Evolutionary conservation across 371 early-diverging fungal genomes (phyloP).

Genomic region (Rhizopus microsporus): DNA sequence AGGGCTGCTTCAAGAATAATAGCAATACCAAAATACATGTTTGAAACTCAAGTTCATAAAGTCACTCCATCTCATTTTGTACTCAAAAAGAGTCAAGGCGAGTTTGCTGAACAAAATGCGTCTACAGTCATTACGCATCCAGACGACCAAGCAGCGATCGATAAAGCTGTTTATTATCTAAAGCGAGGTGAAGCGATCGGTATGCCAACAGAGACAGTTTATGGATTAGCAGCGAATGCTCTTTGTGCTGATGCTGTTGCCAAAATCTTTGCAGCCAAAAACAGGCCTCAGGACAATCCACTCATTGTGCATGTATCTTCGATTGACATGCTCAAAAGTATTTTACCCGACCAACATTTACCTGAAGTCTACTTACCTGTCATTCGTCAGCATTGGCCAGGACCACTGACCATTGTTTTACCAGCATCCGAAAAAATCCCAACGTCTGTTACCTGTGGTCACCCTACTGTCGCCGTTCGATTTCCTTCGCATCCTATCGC

Average conservation of each 20-base stretch:
- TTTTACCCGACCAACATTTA: constrained; percentile 62
- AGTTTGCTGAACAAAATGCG: constrained; percentile 27
- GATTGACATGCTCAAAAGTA: constrained; percentile 80
- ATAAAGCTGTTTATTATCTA: constrained; percentile 50
- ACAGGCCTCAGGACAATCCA: constrained; percentile 98
- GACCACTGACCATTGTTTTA: constrained; percentile 95
- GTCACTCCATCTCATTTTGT: constrained; percentile 17
- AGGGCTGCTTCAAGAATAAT: constrained; percentile 7
- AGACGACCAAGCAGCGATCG: constrained; percentile 34
- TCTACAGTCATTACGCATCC: constrained; percentile 23
- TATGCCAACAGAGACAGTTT: constrained; percentile 99
- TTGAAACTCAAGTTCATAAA: constrained; percentile 22
- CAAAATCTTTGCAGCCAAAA: constrained; percentile 91
- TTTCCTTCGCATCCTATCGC: constrained; percentile 95
- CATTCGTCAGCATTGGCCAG: constrained; percentile 93
- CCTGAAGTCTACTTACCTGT: constrained; percentile 67
- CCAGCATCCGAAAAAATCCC: constrained; percentile 76
- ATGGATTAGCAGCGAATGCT: constrained; percentile 97
- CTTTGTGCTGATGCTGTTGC: constrained; percentile 70
- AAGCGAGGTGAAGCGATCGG: constrained; percentile 72
- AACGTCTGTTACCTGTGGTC: constrained; percentile 82
- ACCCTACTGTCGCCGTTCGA: constrained; percentile 91
- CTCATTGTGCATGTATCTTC: constrained; percentile 97
- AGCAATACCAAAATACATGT: constrained; percentile 12
- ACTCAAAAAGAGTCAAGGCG: constrained; percentile 12